phyloP scores from a whole-genome alignment of 768 basidiomycete genomes.

The Lactarius indigo region DNA sequence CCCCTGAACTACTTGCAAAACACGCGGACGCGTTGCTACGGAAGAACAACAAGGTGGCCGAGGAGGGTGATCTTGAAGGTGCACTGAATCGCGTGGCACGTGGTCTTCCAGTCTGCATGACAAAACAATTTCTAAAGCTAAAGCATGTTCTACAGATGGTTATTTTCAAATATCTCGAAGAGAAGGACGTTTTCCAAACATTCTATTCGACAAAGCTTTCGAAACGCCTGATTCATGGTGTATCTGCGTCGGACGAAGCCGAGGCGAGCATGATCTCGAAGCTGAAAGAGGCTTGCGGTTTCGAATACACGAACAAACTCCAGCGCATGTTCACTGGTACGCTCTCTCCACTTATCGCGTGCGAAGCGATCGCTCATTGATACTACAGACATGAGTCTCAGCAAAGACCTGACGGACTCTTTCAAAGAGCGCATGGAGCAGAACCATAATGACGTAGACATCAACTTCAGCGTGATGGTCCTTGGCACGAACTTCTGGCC shows the following conservation, averaged over 20 bases:
- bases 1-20: conserved; percentile 89
- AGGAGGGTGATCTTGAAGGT: conserved; percentile 87
- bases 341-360: conserved; percentile 18
- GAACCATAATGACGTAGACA: conserved; percentile 79
- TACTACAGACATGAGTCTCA: conserved; percentile 80
- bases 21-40: conserved; percentile 85
- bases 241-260: conserved; percentile 92
- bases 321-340: conserved; percentile 95
- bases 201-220: conserved; percentile 95
- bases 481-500: conserved; percentile 98
- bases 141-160: conserved; percentile 64
- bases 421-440: conserved; percentile 93
- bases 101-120: conserved; percentile 14
- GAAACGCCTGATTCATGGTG: conserved; percentile 85
- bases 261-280: conserved; percentile 98
- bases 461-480: conserved; percentile 91
- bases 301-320: conserved; percentile 94
- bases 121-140: conserved; percentile 7
- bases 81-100: conserved; percentile 87
- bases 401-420: conserved; percentile 91
- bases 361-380: not conserved
- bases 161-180: conserved; percentile 96
- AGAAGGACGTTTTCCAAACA: conserved; percentile 98
- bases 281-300: conserved; percentile 93
- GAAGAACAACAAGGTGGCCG: conserved; percentile 94